Evolutionary conservation across 495 filamentous ascomycete genomes (phyloP).

Genomic region (Aspergillus biplanus): DNA sequence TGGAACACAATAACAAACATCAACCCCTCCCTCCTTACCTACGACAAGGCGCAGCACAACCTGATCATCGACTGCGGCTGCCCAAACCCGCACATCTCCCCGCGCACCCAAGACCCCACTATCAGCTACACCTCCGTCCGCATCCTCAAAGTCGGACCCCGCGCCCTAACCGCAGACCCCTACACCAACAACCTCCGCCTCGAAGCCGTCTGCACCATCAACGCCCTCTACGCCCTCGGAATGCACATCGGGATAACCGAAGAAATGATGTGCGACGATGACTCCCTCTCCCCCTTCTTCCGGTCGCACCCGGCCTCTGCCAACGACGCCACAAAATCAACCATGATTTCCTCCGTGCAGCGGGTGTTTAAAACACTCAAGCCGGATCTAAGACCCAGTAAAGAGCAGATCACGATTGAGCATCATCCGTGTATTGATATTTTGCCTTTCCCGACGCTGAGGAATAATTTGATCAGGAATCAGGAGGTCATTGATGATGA

Average conservation of each 20-base stretch:
- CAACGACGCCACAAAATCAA: constrained; percentile 15
- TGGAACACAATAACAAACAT: no score
- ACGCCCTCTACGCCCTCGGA: constrained; percentile 21
- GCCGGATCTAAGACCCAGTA: constrained; percentile 31
- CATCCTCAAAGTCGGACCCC: no score
- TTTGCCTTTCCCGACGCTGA: constrained; percentile 31
- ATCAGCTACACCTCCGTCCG: constrained; percentile 5
- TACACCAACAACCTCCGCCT: constrained; percentile 32
- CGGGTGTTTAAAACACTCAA: constrained; percentile 29
- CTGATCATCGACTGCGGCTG: constrained; percentile 2
- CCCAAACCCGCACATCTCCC: not conserved
- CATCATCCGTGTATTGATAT: constrained; percentile 36
- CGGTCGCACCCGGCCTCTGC: constrained; percentile 7
- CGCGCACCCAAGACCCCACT: constrained; percentile 17
- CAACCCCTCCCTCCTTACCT: no score
- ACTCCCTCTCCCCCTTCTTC: constrained; percentile 31
- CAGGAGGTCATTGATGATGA: constrained; percentile 29
- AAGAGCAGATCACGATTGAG: constrained; percentile 31
- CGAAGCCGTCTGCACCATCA: constrained; percentile 27
- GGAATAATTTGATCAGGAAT: constrained; percentile 30
- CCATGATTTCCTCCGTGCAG: constrained; percentile 21
- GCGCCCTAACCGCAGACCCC: constrained; percentile 20
- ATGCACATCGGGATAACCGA: constrained; percentile 30
- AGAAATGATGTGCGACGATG: constrained; percentile 28
- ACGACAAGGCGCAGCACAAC: no score